These are phyloP conservation scores for Peribolospora kevripleyi DNA, from an alignment of 768 basidiomycete species.

Conservation along the genomic window DNA sequence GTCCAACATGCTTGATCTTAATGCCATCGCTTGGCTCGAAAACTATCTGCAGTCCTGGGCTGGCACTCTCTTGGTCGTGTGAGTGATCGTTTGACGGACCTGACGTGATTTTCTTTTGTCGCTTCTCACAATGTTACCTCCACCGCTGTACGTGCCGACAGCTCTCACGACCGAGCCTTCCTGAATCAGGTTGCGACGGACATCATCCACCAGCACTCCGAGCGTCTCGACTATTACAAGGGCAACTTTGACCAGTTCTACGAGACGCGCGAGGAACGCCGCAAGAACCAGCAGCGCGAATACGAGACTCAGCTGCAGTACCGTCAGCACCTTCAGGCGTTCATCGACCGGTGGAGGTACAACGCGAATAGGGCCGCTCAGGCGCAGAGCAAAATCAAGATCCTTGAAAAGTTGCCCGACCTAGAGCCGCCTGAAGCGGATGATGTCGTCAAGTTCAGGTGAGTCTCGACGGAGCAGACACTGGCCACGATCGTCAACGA, in stretches of 20 bases:
- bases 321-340: slow-evolving; percentile 81
- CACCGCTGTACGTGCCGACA: slow-evolving; percentile 15
- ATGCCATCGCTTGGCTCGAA: slow-evolving; percentile 91
- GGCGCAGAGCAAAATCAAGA: slow-evolving; percentile 50
- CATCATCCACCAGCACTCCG: slow-evolving; percentile 74
- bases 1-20: slow-evolving; percentile 94
- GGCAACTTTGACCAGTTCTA: slow-evolving; percentile 99
- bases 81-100: slow-evolving; percentile 15
- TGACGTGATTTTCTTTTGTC: no score
- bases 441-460: slow-evolving; percentile 83
- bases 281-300: slow-evolving; percentile 58
- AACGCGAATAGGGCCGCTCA: slow-evolving; percentile 41
- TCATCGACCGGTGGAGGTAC: slow-evolving; percentile 81
- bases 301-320: slow-evolving; percentile 93
- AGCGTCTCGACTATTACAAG: slow-evolving; percentile 87
- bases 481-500: neutral
- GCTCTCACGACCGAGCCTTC: slow-evolving; percentile 94
- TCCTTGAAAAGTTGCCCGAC: slow-evolving; percentile 71
- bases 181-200: slow-evolving; percentile 92
- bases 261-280: slow-evolving; percentile 87
- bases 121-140: neutral
- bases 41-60: slow-evolving; percentile 91
- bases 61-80: slow-evolving; percentile 80
- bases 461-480: slow-evolving; percentile 4
- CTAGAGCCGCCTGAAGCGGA: slow-evolving; percentile 77